Evolutionary conservation across 768 basidiomycete genomes (phyloP).

Genomic region (Tylopilus felleus): DNA sequence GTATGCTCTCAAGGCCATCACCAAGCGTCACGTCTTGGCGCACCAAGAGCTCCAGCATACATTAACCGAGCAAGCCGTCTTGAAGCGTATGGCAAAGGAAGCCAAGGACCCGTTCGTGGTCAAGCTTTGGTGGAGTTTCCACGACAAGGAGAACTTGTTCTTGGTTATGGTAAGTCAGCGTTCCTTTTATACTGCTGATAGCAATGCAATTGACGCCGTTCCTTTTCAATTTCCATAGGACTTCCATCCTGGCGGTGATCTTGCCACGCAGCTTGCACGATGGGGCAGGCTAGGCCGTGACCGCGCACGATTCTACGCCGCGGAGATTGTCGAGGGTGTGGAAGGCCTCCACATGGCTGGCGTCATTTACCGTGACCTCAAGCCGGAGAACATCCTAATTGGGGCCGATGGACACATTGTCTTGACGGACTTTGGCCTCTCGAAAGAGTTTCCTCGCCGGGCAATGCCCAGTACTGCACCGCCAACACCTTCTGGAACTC

Average conservation of each 20-base stretch:
- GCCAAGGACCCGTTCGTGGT: conserved; percentile 92
- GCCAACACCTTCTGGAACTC: conserved; percentile 52
- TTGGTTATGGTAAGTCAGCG: conserved; percentile 77
- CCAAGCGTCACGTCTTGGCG: conserved; percentile 93
- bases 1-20: conserved; percentile 96
- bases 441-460: conserved; percentile 81
- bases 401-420: conserved; percentile 94
- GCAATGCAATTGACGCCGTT: conserved; percentile 10
- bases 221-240: conserved; percentile 47
- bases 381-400: conserved; percentile 96
- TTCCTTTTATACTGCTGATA: conserved; percentile 14
- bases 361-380: conserved; percentile 96
- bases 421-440: conserved; percentile 94
- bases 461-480: conserved; percentile 46
- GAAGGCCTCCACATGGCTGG: conserved; percentile 92
- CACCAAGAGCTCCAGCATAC: conserved; percentile 97
- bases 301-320: conserved; percentile 94
- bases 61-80: conserved; percentile 91
- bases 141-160: conserved; percentile 96
- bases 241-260: conserved; percentile 94
- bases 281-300: conserved; percentile 94
- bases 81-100: conserved; percentile 90
- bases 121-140: conserved; percentile 95
- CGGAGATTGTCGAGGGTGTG: conserved; percentile 95
- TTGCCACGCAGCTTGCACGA: conserved; percentile 94